These are phyloP conservation scores for Trametes sanguinea DNA, from an alignment of 768 basidiomycete genomes.

Conservation along the genomic window DNA sequence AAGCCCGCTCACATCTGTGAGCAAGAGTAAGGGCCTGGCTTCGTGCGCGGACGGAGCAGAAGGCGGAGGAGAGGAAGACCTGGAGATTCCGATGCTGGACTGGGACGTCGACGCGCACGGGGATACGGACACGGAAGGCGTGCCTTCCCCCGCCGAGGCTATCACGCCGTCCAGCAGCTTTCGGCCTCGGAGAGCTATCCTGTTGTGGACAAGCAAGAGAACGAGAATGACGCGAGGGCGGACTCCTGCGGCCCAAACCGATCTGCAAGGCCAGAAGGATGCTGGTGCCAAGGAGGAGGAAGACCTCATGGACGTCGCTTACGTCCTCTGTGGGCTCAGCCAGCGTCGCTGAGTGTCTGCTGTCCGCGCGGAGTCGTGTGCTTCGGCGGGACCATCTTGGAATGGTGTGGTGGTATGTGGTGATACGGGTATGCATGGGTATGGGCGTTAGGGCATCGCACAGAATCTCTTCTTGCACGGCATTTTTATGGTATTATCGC, in stretches of 20 bases:
- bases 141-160: slow-evolving; percentile 11
- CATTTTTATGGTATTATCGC: slow-evolving; percentile 17
- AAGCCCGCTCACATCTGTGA: not conserved
- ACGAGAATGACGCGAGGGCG: not conserved
- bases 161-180: slow-evolving; percentile 41
- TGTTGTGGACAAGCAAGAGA: slow-evolving; percentile 7
- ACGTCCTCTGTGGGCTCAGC: slow-evolving; percentile 62
- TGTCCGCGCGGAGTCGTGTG: not conserved
- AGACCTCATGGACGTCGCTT: slow-evolving; percentile 70
- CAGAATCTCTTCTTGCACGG: not conserved
- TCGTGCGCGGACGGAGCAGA: slow-evolving; percentile 59
- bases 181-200: slow-evolving; percentile 41
- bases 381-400: not conserved
- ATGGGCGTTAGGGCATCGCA: not conserved
- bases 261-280: not conserved
- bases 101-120: slow-evolving; percentile 23
- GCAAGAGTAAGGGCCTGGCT: slow-evolving; percentile 22
- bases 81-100: slow-evolving; percentile 66
- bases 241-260: slow-evolving; percentile 37
- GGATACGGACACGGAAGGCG: slow-evolving; percentile 20
- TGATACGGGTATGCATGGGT: not conserved
- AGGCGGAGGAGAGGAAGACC: slow-evolving; percentile 41
- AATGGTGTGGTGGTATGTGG: not conserved
- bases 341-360: slow-evolving; percentile 22
- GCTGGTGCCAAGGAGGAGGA: slow-evolving; percentile 52